phyloP scores from a whole-genome alignment of 2,329 filamentous ascomycete genomes.

The Penicillium polonicum region DNA sequence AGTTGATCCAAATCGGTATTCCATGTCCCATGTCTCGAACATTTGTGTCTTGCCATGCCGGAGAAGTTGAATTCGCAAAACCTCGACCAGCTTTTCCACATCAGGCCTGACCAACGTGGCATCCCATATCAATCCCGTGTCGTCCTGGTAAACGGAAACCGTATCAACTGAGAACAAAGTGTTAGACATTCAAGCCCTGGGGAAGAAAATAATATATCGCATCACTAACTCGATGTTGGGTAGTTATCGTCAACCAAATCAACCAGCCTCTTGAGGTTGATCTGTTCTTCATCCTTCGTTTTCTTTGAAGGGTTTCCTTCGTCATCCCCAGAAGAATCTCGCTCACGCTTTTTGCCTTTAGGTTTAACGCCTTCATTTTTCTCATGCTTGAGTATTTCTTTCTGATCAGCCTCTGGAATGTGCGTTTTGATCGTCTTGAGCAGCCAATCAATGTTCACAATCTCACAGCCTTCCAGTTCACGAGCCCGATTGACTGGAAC shows the following conservation, averaged over 20 bases:
- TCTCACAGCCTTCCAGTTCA: slow-evolving; percentile 46
- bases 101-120: slow-evolving; percentile 5
- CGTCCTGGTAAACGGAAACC: slow-evolving; percentile 14
- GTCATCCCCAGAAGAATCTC: neutral
- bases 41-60: neutral
- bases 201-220: neutral
- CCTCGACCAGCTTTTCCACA: neutral
- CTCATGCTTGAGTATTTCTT: neutral
- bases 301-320: neutral
- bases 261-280: neutral
- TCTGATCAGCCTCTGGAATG: neutral
- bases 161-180: neutral
- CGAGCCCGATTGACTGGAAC: slow-evolving; percentile 43
- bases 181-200: neutral
- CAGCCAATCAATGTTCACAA: slow-evolving; percentile 63
- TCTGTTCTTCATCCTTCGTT: neutral
- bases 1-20: neutral
- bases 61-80: slow-evolving; percentile 12
- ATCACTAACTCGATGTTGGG: neutral
- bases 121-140: slow-evolving; percentile 11
- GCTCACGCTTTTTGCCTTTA: neutral
- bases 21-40: neutral
- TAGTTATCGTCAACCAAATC: neutral
- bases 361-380: neutral
- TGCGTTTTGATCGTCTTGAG: neutral